Percentiles rank a stretch among this genome's conserved stretches.
phyloP scores from a whole-genome alignment of 148 eudicot species.

The Cornus kousa region DNA sequence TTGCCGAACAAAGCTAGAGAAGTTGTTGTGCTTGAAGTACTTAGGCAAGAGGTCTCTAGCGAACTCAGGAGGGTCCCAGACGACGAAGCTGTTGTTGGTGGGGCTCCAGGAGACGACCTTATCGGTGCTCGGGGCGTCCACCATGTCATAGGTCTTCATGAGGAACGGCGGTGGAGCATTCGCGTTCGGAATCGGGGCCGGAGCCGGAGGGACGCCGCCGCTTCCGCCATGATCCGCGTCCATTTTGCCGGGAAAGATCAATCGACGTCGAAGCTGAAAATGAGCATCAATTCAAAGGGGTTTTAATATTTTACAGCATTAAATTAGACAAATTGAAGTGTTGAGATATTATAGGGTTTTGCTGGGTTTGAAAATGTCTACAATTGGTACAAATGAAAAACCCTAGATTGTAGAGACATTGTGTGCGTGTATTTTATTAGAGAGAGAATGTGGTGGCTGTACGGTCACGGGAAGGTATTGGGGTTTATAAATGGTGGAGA shows the following conservation, averaged over 20 bases:
- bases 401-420: not conserved
- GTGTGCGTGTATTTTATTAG: not conserved
- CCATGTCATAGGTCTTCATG: conserved; percentile 75
- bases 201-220: conserved; percentile 18
- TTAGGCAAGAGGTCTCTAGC: conserved; percentile 71
- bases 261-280: not conserved
- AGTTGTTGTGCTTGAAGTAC: conserved; percentile 86
- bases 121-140: conserved; percentile 64
- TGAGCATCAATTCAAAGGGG: not conserved
- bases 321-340: not conserved
- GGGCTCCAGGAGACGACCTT: conserved; percentile 77
- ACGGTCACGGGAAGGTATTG: not conserved
- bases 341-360: conserved; percentile 1
- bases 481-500: not conserved
- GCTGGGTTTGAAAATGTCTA: not conserved
- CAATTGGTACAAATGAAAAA: not conserved
- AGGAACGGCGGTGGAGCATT: conserved; percentile 72
- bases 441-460: not conserved
- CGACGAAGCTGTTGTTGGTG: conserved; percentile 73
- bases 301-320: not conserved
- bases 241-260: conserved; percentile 3
- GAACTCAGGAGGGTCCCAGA: conserved; percentile 89
- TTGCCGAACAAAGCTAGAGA: conserved; percentile 89
- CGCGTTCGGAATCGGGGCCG: conserved; percentile 38
- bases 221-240: not conserved